Evolutionary conservation across 768 basidiomycete species (phyloP).

Genomic region (Termitomyces sp.): DNA sequence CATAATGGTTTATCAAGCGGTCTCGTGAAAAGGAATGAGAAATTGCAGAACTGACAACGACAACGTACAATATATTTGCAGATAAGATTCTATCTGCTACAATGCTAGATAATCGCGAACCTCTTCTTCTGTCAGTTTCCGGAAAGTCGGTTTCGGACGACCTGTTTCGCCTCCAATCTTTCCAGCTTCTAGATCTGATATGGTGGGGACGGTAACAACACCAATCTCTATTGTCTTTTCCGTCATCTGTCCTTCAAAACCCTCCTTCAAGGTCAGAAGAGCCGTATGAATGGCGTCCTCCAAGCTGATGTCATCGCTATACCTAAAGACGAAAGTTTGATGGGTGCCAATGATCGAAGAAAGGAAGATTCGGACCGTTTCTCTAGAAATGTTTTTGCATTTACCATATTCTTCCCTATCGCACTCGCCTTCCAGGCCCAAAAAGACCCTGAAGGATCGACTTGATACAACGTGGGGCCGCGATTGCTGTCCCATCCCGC

Average conservation of each 20-base stretch:
- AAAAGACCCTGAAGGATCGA: slow-evolving; percentile 97
- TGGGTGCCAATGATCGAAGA: slow-evolving; percentile 16
- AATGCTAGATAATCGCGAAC: slow-evolving; percentile 92
- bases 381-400: slow-evolving; percentile 99
- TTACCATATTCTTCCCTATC: slow-evolving; percentile 99
- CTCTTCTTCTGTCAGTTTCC: slow-evolving; percentile 95
- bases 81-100: slow-evolving; percentile 32
- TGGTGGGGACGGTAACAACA: slow-evolving; percentile 85
- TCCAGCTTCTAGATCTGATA: slow-evolving; percentile 63
- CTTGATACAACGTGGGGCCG: slow-evolving; percentile 97
- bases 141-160: slow-evolving; percentile 82
- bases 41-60: background rate
- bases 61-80: slow-evolving; percentile 23
- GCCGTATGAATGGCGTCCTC: slow-evolving; percentile 99
- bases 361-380: slow-evolving; percentile 58
- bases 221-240: slow-evolving; percentile 99
- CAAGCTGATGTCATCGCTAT: slow-evolving; percentile 98
- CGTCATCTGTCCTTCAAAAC: slow-evolving; percentile 99
- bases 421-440: slow-evolving; percentile 99
- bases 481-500: slow-evolving; percentile 94
- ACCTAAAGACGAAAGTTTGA: slow-evolving; percentile 46
- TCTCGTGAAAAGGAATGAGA: background rate
- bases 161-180: slow-evolving; percentile 67
- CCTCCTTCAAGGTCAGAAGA: slow-evolving; percentile 94
- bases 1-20: background rate